Conservation (phyloP, 345 rosid species). For the Populus pruinosa region DNA sequence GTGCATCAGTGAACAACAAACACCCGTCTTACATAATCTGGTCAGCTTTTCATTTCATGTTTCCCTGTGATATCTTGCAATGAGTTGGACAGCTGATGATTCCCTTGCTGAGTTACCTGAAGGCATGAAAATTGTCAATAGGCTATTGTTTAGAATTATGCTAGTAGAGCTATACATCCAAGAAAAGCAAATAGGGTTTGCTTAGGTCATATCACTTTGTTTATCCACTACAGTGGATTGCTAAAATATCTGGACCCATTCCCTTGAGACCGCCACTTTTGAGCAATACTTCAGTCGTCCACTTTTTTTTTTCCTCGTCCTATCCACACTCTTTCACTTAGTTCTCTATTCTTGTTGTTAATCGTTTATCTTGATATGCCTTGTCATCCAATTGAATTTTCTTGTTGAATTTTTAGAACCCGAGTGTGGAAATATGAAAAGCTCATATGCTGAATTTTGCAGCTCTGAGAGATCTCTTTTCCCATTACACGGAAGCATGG, state of each 20-base stretch:
- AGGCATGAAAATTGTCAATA: neutral
- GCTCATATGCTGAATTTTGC: slow-evolving; percentile 26
- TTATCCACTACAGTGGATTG: neutral
- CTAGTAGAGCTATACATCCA: neutral
- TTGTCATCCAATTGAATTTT: neutral
- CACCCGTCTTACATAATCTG: no score
- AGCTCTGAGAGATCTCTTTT: slow-evolving; percentile 78
- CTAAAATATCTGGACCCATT: no score
- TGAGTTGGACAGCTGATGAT: neutral
- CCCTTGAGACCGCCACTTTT: neutral
- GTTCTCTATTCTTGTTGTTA: neutral
- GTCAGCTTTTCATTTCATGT: neutral
- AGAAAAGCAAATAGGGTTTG: neutral
- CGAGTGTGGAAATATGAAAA: neutral
- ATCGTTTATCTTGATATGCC: neutral
- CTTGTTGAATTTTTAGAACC: neutral
- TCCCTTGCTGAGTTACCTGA: neutral
- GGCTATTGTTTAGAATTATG: neutral
- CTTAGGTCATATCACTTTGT: neutral
- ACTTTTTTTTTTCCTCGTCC: neutral
- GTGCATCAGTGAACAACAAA: neutral
- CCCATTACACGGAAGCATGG: slow-evolving; percentile 93
- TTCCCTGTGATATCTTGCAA: neutral
- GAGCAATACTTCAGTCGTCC: neutral
- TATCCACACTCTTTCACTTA: neutral